phyloP scores from a whole-genome alignment of 768 basidiomycete genomes.

The Galerina sulciceps region DNA sequence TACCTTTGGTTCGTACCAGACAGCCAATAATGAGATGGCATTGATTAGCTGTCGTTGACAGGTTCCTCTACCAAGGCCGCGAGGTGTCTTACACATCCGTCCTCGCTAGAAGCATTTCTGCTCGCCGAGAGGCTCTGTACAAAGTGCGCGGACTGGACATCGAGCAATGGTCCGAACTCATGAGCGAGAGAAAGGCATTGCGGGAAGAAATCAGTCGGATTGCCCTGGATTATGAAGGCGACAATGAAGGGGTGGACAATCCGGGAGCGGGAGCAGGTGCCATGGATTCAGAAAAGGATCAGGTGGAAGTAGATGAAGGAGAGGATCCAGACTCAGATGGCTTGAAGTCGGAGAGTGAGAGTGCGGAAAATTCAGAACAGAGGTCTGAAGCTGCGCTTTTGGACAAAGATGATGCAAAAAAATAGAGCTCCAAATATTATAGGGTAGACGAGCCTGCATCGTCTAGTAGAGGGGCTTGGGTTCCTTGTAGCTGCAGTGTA shows the following conservation, averaged over 20 bases:
- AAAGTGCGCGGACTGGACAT: slow-evolving; percentile 61
- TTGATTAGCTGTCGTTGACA: slow-evolving; percentile 15
- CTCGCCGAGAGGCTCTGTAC: slow-evolving; percentile 60
- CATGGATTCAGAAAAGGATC: not conserved
- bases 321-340: not conserved
- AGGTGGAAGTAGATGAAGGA: not conserved
- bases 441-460: no score
- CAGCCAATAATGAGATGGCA: not conserved
- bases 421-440: no score
- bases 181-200: slow-evolving; percentile 52
- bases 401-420: no score
- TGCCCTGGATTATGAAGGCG: slow-evolving; percentile 62
- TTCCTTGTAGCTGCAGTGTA: no score
- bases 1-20: slow-evolving; percentile 52
- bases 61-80: slow-evolving; percentile 64
- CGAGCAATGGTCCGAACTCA: slow-evolving; percentile 60
- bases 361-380: not conserved
- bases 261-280: not conserved
- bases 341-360: not conserved
- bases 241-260: slow-evolving; percentile 25
- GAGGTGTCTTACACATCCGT: slow-evolving; percentile 72
- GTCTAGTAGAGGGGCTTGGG: no score
- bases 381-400: no score
- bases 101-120: slow-evolving; percentile 59
- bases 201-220: slow-evolving; percentile 59